Base-by-base conservation (phyloP, 2,329 filamentous ascomycete genomes). In the Colletotrichum cereale region DNA sequence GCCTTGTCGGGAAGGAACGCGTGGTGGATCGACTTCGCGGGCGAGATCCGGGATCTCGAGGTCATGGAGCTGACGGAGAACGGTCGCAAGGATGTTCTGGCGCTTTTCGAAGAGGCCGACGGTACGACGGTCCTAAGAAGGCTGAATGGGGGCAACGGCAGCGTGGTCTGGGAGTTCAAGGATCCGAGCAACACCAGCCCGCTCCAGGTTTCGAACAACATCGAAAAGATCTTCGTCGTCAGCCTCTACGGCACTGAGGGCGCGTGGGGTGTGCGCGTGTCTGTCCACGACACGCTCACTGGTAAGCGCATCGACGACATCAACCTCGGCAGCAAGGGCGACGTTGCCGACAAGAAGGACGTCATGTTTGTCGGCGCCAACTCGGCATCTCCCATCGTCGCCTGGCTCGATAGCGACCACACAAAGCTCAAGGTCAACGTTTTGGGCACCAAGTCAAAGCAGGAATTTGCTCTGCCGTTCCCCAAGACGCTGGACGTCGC, bases 361-460 rank as follows among this genome's bases (percentile, higher is more conserved):
- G 90, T 95, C 76, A 86, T 94, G 77, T 91, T 93, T 75, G 92
- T 94, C 4, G 93, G 93, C 58, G 90, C 90, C 65, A 94, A 94
- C 80, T 92, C 91, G 5, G 92, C 91, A 1, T 89, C 91, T 18
- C 92, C 92, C 3, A 88, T 96, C 38, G 85, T 95, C 53, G 92
- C 91, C 5, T 96, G 93, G 93, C 89, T 90, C 0, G 92, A 94
- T 77, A 86, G 86, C 73, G 80, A 84, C 21, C 81, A 87, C 70
- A 86, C 87, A 57, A 90, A 88, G 72, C 83, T 96, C 52, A 92
- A 89, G 77, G 84, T 95, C 76, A 93, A 94, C 77, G 87, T 95
- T 21, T 85, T 96, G 31, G 89, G 89, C 24, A 87, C 86, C 62
- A 89, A 88, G 81, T 82, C 81, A 16, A 85, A 86, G 61, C 87